Conservation (phyloP, 345 rosid genomes). For the Sonneratia alba region DNA sequence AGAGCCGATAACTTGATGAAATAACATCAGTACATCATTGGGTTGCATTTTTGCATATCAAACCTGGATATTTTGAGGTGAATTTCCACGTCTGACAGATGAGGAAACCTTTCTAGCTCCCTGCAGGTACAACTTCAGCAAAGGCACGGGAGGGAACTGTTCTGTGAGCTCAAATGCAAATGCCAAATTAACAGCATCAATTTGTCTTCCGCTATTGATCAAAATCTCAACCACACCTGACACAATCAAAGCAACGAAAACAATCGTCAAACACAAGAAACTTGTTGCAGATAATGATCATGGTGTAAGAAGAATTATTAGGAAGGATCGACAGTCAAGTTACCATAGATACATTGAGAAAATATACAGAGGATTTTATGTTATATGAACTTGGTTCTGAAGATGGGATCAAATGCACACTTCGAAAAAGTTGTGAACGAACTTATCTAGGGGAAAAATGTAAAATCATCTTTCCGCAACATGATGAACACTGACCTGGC, state of each 20-base stretch:
- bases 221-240: constrained; percentile 81
- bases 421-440: too few relatives aligned
- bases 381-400: background rate
- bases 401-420: too few relatives aligned
- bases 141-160: constrained; percentile 67
- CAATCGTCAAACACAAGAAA: background rate
- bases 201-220: constrained; percentile 77
- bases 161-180: constrained; percentile 85
- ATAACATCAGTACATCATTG: background rate
- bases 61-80: constrained; percentile 61
- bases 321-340: background rate
- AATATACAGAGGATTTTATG: background rate
- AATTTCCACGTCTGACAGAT: constrained; percentile 49
- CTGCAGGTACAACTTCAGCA: constrained; percentile 74
- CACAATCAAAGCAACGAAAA: background rate
- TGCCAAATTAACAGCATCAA: constrained; percentile 96
- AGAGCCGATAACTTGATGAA: background rate
- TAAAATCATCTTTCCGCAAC: background rate
- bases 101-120: constrained; percentile 68
- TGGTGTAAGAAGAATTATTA: background rate
- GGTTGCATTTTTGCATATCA: constrained; percentile 2
- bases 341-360: background rate
- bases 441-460: too few relatives aligned
- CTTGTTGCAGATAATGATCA: too few relatives aligned
- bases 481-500: constrained; percentile 62